Conservation (phyloP, 202 grass and related monocot genomes). For the Saccharum hybrid region DNA sequence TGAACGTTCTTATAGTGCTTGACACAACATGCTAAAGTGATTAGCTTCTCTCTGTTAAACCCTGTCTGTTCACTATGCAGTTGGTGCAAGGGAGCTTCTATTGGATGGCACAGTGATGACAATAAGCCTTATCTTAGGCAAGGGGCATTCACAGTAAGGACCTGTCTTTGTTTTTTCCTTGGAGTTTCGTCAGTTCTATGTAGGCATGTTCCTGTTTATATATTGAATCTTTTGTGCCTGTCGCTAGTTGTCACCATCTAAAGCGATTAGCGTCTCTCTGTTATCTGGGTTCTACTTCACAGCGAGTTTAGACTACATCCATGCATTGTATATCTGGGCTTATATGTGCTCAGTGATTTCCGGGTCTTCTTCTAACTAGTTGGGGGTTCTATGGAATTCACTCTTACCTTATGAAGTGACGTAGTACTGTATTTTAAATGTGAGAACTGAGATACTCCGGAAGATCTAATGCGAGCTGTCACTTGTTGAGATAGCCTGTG, state of each 20-base stretch:
- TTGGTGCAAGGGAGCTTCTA: slow-evolving; percentile 91
- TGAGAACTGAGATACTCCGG: neutral
- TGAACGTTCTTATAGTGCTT: neutral
- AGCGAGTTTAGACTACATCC: neutral
- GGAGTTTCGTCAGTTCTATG: neutral
- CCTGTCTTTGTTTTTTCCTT: neutral
- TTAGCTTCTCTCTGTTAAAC: neutral
- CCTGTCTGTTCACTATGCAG: slow-evolving; percentile 50
- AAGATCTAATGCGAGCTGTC: neutral
- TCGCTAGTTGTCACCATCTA: neutral
- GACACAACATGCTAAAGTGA: neutral
- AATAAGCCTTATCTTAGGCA: slow-evolving; percentile 95
- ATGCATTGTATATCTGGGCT: neutral
- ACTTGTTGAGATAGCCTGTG: neutral
- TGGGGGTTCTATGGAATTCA: neutral
- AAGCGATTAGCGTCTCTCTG: neutral
- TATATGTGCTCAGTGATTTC: neutral
- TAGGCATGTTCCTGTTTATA: slow-evolving; percentile 6
- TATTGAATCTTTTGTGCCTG: neutral
- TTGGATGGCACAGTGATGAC: slow-evolving; percentile 93
- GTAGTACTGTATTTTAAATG: neutral
- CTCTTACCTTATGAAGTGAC: neutral
- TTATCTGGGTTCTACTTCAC: neutral
- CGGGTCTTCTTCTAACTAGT: neutral
- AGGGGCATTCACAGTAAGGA: slow-evolving; percentile 77